Evolutionary conservation across 2,329 filamentous ascomycete genomes (phyloP).

Genomic region (Aspergillus sergii): DNA sequence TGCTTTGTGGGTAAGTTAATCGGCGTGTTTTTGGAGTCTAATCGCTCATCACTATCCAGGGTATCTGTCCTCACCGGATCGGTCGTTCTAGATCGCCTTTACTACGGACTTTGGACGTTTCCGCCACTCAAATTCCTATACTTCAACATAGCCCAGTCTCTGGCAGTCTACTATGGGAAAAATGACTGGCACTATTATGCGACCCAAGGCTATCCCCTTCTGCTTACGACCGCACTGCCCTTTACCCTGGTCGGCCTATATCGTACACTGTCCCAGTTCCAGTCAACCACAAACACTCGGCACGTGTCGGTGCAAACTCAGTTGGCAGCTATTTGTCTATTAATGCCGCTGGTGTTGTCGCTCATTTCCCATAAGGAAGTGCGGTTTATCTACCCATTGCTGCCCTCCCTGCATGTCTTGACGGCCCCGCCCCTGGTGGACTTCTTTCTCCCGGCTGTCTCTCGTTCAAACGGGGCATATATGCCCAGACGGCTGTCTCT

Average conservation of each 20-base stretch:
- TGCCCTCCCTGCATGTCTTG: slow-evolving; percentile 83
- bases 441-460: slow-evolving; percentile 62
- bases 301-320: slow-evolving; percentile 50
- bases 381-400: slow-evolving; percentile 90
- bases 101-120: slow-evolving; percentile 85
- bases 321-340: slow-evolving; percentile 60
- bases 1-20: slow-evolving; percentile 57
- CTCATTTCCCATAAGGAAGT: slow-evolving; percentile 93
- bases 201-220: slow-evolving; percentile 82
- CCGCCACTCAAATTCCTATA: slow-evolving; percentile 84
- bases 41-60: slow-evolving; percentile 35
- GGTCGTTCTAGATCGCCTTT: slow-evolving; percentile 69
- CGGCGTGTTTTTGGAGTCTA: not conserved
- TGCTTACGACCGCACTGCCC: slow-evolving; percentile 80
- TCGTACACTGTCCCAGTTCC: slow-evolving; percentile 46
- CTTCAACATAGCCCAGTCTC: slow-evolving; percentile 84
- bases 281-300: slow-evolving; percentile 35
- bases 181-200: slow-evolving; percentile 94
- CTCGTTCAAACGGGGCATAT: slow-evolving; percentile 31
- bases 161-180: slow-evolving; percentile 88
- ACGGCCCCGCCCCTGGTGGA: slow-evolving; percentile 67
- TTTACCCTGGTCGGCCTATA: slow-evolving; percentile 71
- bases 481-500: slow-evolving; percentile 58
- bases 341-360: slow-evolving; percentile 68
- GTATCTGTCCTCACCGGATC: slow-evolving; percentile 65